phyloP scores from a whole-genome alignment of 768 basidiomycete genomes.

The Mycena sanguinolenta region DNA sequence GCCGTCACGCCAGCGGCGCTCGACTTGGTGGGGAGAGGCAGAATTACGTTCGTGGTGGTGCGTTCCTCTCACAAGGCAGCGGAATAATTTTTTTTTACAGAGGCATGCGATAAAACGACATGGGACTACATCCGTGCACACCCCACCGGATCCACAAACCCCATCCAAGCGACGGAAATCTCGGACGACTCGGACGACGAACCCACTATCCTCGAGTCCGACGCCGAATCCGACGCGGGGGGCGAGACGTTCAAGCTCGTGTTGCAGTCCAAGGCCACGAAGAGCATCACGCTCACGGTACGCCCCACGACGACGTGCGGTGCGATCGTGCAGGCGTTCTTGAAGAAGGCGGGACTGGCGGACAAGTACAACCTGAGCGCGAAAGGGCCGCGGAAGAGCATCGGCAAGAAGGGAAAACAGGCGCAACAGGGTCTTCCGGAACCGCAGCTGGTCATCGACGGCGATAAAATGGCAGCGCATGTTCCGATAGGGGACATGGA shows the following conservation, averaged over 20 bases:
- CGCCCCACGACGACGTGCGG: slow-evolving; percentile 83
- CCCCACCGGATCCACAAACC: slow-evolving; percentile 31
- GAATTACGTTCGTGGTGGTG: slow-evolving; percentile 67
- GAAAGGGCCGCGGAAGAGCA: slow-evolving; percentile 35
- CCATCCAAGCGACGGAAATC: slow-evolving; percentile 22
- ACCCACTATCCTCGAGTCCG: slow-evolving; percentile 57
- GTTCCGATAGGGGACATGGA: slow-evolving; percentile 75
- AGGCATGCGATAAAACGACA: slow-evolving; percentile 74
- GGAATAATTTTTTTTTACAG: slow-evolving; percentile 52
- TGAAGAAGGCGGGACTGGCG: slow-evolving; percentile 75
- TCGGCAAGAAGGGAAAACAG: slow-evolving; percentile 46
- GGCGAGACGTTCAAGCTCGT: slow-evolving; percentile 75
- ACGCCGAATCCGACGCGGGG: slow-evolving; percentile 57
- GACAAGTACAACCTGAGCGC: slow-evolving; percentile 69
- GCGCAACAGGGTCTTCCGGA: slow-evolving; percentile 41
- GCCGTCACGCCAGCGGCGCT: slow-evolving; percentile 79
- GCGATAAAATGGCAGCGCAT: slow-evolving; percentile 73
- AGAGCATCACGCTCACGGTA: slow-evolving; percentile 75
- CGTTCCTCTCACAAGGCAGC: slow-evolving; percentile 3
- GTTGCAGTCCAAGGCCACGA: slow-evolving; percentile 68
- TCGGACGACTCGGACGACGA: slow-evolving; percentile 39
- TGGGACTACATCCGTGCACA: slow-evolving; percentile 70
- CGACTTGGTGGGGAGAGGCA: slow-evolving; percentile 75
- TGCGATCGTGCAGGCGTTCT: slow-evolving; percentile 80
- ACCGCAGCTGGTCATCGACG: slow-evolving; percentile 74